A percentile compares a stretch with the other conserved stretches of the same genome.
Evolutionary conservation across 2,329 filamentous ascomycete genomes (phyloP).

Genomic region (Fusarium luffae): DNA sequence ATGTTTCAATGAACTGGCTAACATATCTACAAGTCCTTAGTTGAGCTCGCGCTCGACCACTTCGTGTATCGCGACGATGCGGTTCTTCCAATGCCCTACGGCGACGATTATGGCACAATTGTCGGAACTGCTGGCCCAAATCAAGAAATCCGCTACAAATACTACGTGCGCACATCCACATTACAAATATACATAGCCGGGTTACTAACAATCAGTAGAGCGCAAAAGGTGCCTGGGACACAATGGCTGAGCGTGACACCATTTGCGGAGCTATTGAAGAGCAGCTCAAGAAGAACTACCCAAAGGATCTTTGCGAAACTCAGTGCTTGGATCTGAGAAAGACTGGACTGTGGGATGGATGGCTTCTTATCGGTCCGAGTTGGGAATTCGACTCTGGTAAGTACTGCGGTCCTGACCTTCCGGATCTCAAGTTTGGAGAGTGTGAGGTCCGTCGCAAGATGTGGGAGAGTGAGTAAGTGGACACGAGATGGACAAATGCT

Average conservation of each 20-base stretch:
- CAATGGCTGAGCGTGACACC: background rate
- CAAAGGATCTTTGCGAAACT: background rate
- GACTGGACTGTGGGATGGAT: background rate
- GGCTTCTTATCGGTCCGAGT: background rate
- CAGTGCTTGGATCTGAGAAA: background rate
- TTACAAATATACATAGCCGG: accelerated
- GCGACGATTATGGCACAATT: background rate
- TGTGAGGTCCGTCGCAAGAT: background rate
- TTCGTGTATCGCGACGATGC: background rate
- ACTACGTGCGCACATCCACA: background rate
- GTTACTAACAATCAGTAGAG: background rate
- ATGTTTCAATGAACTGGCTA: background rate
- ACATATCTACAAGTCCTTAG: background rate
- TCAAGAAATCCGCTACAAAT: background rate
- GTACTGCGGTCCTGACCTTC: background rate
- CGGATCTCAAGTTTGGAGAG: background rate
- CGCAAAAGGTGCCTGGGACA: background rate
- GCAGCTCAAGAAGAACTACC: background rate
- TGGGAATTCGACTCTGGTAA: background rate
- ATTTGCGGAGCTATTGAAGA: background rate
- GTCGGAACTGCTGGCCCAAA: background rate
- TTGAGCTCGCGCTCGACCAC: background rate
- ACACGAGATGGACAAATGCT: no score
- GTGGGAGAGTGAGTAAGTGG: background rate
- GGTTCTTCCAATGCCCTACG: background rate